A percentile compares a stretch with the other conserved stretches of the same genome.
These are phyloP conservation scores for Neopestalotiopsis sp. DNA, from an alignment of 2,329 filamentous ascomycete species.

Conservation along the genomic window DNA sequence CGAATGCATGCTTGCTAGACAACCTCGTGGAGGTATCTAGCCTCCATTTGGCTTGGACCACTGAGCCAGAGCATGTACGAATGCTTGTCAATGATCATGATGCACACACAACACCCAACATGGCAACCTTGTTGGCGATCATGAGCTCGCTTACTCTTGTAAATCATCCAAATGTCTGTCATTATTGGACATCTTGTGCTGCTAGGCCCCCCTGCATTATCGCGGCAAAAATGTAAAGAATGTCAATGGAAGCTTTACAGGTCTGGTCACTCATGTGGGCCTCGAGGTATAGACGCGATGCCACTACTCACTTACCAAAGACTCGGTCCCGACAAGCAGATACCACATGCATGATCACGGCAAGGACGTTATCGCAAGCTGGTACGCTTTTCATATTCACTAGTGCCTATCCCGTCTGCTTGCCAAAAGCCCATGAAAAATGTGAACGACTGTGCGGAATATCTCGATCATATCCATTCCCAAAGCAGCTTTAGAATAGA, in stretches of 20 bases:
- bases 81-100: not conserved
- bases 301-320: not conserved
- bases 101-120: not conserved
- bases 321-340: not conserved
- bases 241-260: not conserved
- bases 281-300: not conserved
- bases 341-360: not conserved
- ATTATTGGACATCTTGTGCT: no score
- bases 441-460: no score
- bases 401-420: no score
- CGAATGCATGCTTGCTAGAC: constrained; percentile 5
- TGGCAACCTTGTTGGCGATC: not conserved
- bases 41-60: not conserved
- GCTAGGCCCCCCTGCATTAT: no score
- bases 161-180: not conserved
- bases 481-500: no score
- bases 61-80: not conserved
- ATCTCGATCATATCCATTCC: no score
- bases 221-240: not conserved
- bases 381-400: no score
- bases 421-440: no score
- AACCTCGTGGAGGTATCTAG: not conserved
- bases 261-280: not conserved
- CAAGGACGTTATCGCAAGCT: no score
- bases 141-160: not conserved